Evolutionary conservation across 768 basidiomycete genomes (phyloP).

Genomic region (Termitomyces sp.): DNA sequence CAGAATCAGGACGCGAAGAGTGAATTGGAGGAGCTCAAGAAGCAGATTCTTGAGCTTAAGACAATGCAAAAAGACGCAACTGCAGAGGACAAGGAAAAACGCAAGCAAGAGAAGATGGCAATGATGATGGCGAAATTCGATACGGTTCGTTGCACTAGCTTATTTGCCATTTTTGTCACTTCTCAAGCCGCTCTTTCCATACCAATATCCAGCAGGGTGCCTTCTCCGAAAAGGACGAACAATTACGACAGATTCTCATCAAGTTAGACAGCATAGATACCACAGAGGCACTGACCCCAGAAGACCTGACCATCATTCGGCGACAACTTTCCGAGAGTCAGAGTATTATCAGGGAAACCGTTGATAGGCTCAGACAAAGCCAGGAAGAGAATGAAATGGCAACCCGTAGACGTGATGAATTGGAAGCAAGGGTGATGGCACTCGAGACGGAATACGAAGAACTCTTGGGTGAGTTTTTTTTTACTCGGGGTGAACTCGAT

Average conservation of each 20-base stretch:
- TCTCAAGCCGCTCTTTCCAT: conserved; percentile 7
- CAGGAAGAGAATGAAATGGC: conserved; percentile 93
- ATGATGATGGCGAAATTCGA: conserved; percentile 99
- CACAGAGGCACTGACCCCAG: conserved; percentile 59
- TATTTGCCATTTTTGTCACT: conserved; percentile 1
- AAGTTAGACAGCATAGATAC: conserved; percentile 84
- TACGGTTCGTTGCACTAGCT: conserved; percentile 52
- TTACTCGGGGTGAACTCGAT: conserved; percentile 7
- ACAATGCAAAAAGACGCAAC: conserved; percentile 78
- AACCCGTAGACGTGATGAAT: conserved; percentile 76
- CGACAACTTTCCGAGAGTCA: conserved; percentile 90
- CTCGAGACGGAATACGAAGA: conserved; percentile 97
- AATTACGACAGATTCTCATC: conserved; percentile 76
- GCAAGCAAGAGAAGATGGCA: conserved; percentile 99
- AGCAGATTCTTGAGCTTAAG: conserved; percentile 75
- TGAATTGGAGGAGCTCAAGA: conserved; percentile 89
- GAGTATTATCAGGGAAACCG: conserved; percentile 78
- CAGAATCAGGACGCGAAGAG: conserved; percentile 83
- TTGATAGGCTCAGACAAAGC: conserved; percentile 84
- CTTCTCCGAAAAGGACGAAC: conserved; percentile 94
- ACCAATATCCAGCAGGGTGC: conserved; percentile 66
- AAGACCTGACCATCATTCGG: conserved; percentile 79
- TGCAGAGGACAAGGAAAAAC: conserved; percentile 96
- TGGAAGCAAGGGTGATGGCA: conserved; percentile 76
- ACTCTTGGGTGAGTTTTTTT: conserved; percentile 69